Percentiles rank a stretch among this genome's conserved stretches.
Evolutionary conservation across 2,329 filamentous ascomycete species (phyloP).

Genomic region (Cryphonectria radicalis): DNA sequence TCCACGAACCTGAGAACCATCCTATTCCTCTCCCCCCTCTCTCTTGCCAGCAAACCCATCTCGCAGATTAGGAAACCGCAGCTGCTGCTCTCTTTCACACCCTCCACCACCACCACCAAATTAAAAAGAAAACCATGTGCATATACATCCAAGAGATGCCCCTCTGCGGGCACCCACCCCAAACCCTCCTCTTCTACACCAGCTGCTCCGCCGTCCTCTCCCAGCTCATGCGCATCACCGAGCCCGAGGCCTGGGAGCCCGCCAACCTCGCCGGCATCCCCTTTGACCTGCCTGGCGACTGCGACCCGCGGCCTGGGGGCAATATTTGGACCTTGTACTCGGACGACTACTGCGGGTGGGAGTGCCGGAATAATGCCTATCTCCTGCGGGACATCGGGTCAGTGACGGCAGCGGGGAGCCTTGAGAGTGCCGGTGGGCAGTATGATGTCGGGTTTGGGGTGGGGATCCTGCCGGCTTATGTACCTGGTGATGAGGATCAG

Average conservation of each 20-base stretch:
- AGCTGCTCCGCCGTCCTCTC: slow-evolving; percentile 31
- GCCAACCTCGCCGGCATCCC: slow-evolving; percentile 25
- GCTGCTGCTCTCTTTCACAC: neutral
- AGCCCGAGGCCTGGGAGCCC: slow-evolving; percentile 31
- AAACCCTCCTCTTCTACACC: slow-evolving; percentile 32
- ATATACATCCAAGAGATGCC: slow-evolving; percentile 33
- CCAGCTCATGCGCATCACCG: slow-evolving; percentile 33
- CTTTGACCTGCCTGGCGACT: slow-evolving; percentile 32
- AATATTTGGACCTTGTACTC: slow-evolving; percentile 31
- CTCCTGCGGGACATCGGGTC: neutral
- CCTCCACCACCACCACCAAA: neutral
- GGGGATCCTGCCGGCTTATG: slow-evolving; percentile 19
- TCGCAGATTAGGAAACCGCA: neutral
- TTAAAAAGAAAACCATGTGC: slow-evolving; percentile 32
- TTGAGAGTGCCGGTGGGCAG: neutral
- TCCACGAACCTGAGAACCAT: neutral
- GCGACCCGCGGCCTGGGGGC: slow-evolving; percentile 28
- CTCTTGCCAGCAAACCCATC: no score
- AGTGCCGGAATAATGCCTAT: slow-evolving; percentile 35
- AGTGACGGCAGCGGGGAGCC: neutral
- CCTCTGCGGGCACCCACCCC: slow-evolving; percentile 33
- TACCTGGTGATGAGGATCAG: slow-evolving; percentile 10
- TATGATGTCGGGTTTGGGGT: neutral
- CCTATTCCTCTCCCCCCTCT: no score
- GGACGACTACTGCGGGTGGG: slow-evolving; percentile 37